phyloP scores from a whole-genome alignment of 192 early-diverging fungal genomes.

The Geosiphon pyriformis region DNA sequence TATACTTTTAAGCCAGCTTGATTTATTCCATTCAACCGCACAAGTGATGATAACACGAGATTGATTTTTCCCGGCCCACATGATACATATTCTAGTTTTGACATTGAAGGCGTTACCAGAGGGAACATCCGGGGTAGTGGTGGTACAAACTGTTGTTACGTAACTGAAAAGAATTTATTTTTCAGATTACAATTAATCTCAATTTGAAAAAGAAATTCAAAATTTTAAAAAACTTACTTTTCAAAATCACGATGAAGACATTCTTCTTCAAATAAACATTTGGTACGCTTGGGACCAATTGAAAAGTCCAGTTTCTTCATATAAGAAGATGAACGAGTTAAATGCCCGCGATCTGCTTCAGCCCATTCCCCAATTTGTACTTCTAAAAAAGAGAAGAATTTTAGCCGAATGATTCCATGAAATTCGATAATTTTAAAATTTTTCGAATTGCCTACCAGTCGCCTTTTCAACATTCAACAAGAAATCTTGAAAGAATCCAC shows the following conservation, averaged over 20 bases:
- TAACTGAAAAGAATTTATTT: background rate
- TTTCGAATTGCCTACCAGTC: conserved; percentile 32
- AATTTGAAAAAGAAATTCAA: background rate
- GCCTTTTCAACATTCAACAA: conserved; percentile 43
- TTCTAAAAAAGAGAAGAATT: conserved; percentile 25
- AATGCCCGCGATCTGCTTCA: conserved; percentile 6
- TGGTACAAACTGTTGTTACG: conserved; percentile 42
- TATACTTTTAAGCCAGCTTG: conserved; percentile 16
- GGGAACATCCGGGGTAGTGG: conserved; percentile 54
- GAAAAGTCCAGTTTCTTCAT: conserved; percentile 36
- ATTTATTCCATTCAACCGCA: conserved; percentile 47
- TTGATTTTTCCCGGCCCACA: conserved; percentile 41
- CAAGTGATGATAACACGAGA: conserved; percentile 45
- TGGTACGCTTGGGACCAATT: conserved; percentile 51
- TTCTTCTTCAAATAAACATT: conserved; percentile 47
- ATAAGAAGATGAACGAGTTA: conserved; percentile 29
- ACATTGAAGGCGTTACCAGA: conserved; percentile 48
- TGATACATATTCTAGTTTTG: conserved; percentile 51
- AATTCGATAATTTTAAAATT: background rate
- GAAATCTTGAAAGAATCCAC: conserved; percentile 40
- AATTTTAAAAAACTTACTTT: conserved; percentile 23
- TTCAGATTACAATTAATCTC: background rate
- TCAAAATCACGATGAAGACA: conserved; percentile 42
- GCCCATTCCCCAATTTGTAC: conserved; percentile 36
- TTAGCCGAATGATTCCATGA: background rate